phyloP scores from a whole-genome alignment of 2,329 filamentous ascomycete genomes.

The Calonectria pteridis region DNA sequence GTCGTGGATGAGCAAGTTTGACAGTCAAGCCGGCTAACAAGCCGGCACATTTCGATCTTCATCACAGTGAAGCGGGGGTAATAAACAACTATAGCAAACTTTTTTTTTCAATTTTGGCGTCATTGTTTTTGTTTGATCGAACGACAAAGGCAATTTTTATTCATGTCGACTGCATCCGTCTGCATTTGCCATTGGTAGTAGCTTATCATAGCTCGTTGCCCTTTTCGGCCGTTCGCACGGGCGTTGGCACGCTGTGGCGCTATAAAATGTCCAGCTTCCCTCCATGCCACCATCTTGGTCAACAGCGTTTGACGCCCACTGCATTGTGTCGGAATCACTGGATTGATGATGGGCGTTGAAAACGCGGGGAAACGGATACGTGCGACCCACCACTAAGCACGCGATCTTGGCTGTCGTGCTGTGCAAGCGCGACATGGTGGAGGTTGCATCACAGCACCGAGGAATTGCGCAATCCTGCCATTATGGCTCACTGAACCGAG shows the following conservation, averaged over 20 bases:
- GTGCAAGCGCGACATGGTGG: not conserved
- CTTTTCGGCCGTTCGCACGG: not conserved
- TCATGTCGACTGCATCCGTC: not conserved
- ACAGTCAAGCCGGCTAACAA: not conserved
- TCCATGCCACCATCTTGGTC: not conserved
- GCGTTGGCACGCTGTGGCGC: not conserved
- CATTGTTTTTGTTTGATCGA: not conserved
- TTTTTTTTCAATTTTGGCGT: not conserved
- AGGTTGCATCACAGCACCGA: constrained; percentile 7
- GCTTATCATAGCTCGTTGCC: not conserved
- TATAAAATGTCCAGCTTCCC: not conserved
- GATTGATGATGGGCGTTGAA: not conserved
- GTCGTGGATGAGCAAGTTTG: not conserved
- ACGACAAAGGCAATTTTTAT: not conserved
- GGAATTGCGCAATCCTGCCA: constrained; percentile 16
- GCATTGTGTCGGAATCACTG: not conserved
- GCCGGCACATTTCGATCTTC: not conserved
- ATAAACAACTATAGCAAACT: not conserved
- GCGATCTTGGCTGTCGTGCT: constrained; percentile 6
- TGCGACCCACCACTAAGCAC: constrained; percentile 21
- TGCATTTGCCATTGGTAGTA: not conserved
- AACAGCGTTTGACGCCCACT: not conserved
- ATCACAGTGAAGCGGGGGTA: too few species aligned
- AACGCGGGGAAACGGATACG: constrained; percentile 20
- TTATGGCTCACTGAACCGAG: not conserved